Conservation (phyloP, 2,329 filamentous ascomycete genomes). For the Trichoderma asperellum region DNA sequence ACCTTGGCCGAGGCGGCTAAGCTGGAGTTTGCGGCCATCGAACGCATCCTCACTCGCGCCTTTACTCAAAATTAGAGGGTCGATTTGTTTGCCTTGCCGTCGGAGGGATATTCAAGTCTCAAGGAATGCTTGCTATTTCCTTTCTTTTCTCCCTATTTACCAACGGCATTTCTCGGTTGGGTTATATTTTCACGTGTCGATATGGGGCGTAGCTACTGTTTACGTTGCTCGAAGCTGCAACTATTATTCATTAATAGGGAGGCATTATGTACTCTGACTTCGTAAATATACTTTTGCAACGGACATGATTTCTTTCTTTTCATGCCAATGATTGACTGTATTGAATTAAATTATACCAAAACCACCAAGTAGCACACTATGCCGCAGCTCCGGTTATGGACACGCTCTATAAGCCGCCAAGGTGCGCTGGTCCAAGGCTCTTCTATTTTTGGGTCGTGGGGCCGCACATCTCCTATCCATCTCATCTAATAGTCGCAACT, state of each 20-base stretch:
- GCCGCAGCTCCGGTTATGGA: no score
- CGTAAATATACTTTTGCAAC: not conserved
- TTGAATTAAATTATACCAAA: no score
- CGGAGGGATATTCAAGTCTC: not conserved
- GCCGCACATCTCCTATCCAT: no score
- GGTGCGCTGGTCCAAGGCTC: no score
- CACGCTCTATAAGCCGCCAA: no score
- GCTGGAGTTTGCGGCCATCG: slow-evolving; percentile 54
- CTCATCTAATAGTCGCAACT: no score
- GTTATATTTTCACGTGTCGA: not conserved
- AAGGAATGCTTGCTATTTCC: not conserved
- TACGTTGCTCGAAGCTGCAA: not conserved
- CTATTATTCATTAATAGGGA: not conserved
- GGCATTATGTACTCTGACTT: not conserved
- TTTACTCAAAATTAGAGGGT: slow-evolving; percentile 33
- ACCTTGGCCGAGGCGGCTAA: slow-evolving; percentile 52
- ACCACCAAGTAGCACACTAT: no score
- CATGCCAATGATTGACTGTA: not conserved
- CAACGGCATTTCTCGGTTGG: not conserved
- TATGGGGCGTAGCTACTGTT: not conserved
- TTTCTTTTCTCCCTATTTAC: not conserved
- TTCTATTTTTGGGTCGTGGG: no score
- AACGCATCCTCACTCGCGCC: slow-evolving; percentile 52
- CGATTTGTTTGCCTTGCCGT: not conserved
- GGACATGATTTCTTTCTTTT: not conserved